Evolutionary conservation across 192 early-diverging fungal genomes (phyloP), one percentile per base, ranked within the genome.

Genomic region (Podila horticola): DNA sequence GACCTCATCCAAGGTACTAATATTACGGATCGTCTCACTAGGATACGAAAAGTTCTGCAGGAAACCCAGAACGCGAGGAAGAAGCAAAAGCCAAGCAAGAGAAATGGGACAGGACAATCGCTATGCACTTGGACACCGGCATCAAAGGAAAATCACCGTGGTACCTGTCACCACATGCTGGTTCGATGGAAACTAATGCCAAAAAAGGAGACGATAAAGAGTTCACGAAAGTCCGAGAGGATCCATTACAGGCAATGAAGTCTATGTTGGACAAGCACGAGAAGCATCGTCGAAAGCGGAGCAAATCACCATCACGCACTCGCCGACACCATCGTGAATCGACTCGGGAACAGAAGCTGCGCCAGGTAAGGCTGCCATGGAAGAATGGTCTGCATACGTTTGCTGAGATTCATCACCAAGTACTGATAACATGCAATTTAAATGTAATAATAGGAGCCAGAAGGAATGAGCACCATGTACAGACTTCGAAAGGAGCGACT

Each of bases 81-180:
- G 91, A 94, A 62, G 71, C 84, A 58, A 73, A 82, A n/a, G 83
- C 74, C 20, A 88, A 88, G 49, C 71, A 90, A 41, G 75, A 85
- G 5, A 85, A 91, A 58, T 83, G 83, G 74, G 87, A 92, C 45
- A 83, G 84, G 30, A 75, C 90, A 26, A 84, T 84, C 57, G 92
- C 92, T 7, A 91, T 88, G 91, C 91, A 92, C 82, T 79, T 93
- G n/a, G 92, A 84, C 65, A 82, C 86, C 49, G 85, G 61, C 4
- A 48, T 74, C 11, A 83, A 74, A 74, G 82, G 79, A 3, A 45
- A 66, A 17, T 48, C 64, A 20, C 84, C 82, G 4, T 85, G 82
- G 84, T 84, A 85, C 50, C 58, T 69, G 1, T 22, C 26, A 4
- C 58, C 45, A 1, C 28, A 61, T 22, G 58, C 72, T 58, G 64